Percentiles rank a stretch among this genome's conserved stretches.
Evolutionary conservation across 345 rosid species (phyloP).

Genomic region (Salix koriyanagi): DNA sequence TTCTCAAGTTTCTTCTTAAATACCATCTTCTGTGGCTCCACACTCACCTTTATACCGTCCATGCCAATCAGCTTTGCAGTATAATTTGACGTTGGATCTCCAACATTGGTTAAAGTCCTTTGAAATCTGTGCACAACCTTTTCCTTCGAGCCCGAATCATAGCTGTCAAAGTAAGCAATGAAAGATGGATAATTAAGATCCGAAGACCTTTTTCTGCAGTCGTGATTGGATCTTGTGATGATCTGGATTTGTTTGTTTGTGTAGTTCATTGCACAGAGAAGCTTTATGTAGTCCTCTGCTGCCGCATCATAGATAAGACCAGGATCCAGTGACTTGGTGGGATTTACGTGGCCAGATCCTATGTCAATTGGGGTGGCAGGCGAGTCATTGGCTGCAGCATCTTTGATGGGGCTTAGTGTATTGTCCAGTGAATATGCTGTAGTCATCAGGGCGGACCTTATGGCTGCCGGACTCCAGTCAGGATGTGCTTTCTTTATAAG

Average conservation of each 20-base stretch:
- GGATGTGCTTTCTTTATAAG: conserved; percentile 36
- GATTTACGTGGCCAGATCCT: conserved; percentile 51
- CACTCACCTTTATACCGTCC: conserved; percentile 42
- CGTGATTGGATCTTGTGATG: conserved; percentile 36
- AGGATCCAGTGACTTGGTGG: conserved; percentile 47
- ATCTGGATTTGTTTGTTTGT: conserved; percentile 30
- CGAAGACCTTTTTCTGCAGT: conserved; percentile 32
- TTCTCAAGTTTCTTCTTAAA: conserved; percentile 44
- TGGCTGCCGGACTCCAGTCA: conserved; percentile 46
- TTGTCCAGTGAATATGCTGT: conserved; percentile 38
- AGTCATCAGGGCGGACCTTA: conserved; percentile 49
- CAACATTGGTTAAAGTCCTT: conserved; percentile 53
- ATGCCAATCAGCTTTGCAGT: conserved; percentile 40
- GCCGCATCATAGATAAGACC: conserved; percentile 53
- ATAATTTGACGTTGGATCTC: conserved; percentile 35
- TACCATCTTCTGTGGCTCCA: conserved; percentile 49
- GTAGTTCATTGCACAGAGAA: conserved; percentile 50
- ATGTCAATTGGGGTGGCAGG: conserved; percentile 58
- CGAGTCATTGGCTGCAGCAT: conserved; percentile 5
- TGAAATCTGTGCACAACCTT: conserved; percentile 24
- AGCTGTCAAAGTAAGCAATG: conserved; percentile 33
- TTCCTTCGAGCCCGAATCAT: conserved; percentile 12
- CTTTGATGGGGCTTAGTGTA: conserved; percentile 34
- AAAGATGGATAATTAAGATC: conserved; percentile 60
- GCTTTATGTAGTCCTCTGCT: conserved; percentile 42